These are phyloP conservation scores for Arctostaphylos glauca DNA, from an alignment of 148 eudicot genomes.

Conservation along the genomic window DNA sequence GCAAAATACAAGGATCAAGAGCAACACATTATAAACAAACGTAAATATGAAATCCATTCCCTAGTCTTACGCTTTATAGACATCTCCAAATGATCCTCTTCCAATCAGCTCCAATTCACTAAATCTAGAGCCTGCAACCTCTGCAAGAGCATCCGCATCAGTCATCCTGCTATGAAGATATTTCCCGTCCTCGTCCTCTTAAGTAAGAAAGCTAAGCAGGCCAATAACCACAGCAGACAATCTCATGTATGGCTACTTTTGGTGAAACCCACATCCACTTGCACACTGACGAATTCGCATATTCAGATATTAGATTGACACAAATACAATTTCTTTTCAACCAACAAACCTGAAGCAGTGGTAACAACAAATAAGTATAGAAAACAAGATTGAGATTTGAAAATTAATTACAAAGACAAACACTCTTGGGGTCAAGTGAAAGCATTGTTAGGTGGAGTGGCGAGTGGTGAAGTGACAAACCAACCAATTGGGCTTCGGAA, in stretches of 20 bases:
- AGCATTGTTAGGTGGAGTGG: slow-evolving; percentile 36
- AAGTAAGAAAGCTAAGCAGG: background rate
- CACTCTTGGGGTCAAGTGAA: slow-evolving; percentile 5
- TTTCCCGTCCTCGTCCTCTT: slow-evolving; percentile 14
- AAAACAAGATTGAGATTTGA: background rate
- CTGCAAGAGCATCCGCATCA: slow-evolving; percentile 63
- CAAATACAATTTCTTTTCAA: slow-evolving; percentile 10
- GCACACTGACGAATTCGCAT: slow-evolving; percentile 3
- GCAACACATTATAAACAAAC: background rate
- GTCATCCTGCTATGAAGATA: slow-evolving; percentile 39
- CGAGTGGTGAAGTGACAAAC: slow-evolving; percentile 31
- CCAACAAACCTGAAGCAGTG: slow-evolving; percentile 31
- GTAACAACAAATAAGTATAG: background rate
- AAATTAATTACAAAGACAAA: background rate
- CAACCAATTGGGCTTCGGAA: slow-evolving; percentile 25
- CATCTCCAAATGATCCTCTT: slow-evolving; percentile 96
- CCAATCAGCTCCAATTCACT: slow-evolving; percentile 88
- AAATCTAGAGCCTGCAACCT: slow-evolving; percentile 85
- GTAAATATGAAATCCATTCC: background rate
- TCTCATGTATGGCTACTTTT: slow-evolving; percentile 32
- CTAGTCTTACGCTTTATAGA: slow-evolving; percentile 77
- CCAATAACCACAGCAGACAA: slow-evolving; percentile 15
- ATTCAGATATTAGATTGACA: slow-evolving; percentile 20
- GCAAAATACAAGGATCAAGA: background rate
- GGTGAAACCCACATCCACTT: slow-evolving; percentile 28